Base-by-base conservation (phyloP, 1,284 basidiomycete genomes). In the Macrocybe sp. region DNA sequence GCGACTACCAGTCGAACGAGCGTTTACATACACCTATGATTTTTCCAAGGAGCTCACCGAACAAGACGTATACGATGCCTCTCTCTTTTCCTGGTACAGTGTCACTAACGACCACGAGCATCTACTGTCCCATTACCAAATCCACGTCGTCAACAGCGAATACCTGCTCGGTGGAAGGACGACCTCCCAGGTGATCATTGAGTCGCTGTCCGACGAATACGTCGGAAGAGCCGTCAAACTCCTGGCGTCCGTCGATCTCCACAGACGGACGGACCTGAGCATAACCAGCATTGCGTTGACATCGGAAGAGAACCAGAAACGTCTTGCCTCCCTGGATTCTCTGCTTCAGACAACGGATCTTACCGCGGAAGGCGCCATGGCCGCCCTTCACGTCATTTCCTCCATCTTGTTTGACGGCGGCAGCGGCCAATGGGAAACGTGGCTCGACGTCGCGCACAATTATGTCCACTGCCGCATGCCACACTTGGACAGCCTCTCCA, bases 341-440 rank as follows among this genome's bases (percentile, higher is more conserved):
- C 60, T 64, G 46, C 63, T 67, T 50, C 46, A 58, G 46, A 44
- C 56, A 47, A 47, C 61, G 52, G 39, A 36, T n/a, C 49, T 67
- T 56, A 71, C 67, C 5, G 73, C 79, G 45, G 82, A 81, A 36
- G 83, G 86, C 55, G 87, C 87, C n/a, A 82, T 89, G 65, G 82
- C 85, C 1, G 81, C 84, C 3, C 68, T 90, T 16, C 84, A 85
- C 53, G 70, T 85, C 56, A 77, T 90, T 39, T 88, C 85, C 7
- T 75, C 79, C 37, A 81, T 81, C 65, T 76, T 89, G 41, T 89
- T 90, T 67, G 75, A 76, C 16, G 87, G 87, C 3, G 88, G 87
- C 1, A 65, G 70, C 9, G 87, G 86, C 3, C 62, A 68, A 30
- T 90, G 87, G 87, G 60, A 73, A n/a, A 52, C 67, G 3, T 89